phyloP scores from a whole-genome alignment of 257 asterid species.

The Solanum gracilifrons region DNA sequence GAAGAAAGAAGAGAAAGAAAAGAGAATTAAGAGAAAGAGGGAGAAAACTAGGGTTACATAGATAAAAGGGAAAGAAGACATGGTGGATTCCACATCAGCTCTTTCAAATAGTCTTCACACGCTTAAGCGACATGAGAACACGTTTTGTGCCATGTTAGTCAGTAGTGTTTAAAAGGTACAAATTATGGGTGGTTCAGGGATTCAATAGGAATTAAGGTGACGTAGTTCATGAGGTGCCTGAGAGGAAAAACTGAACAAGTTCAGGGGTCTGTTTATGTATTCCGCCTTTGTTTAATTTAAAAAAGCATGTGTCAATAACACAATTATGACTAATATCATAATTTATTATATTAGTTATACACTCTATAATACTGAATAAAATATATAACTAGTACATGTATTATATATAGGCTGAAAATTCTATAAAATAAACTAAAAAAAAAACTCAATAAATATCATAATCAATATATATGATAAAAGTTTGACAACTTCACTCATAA shows the following conservation, averaged over 20 bases:
- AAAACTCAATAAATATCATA: neutral
- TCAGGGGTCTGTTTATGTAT: too few relatives aligned
- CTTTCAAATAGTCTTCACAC: too few relatives aligned
- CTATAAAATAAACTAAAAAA: neutral
- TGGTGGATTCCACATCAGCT: neutral
- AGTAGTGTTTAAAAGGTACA: too few relatives aligned
- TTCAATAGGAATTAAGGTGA: too few relatives aligned
- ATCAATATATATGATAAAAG: neutral
- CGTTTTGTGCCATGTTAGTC: too few relatives aligned
- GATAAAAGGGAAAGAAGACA: neutral
- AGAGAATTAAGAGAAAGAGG: neutral
- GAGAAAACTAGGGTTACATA: neutral
- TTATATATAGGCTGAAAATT: neutral
- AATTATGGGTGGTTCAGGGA: too few relatives aligned
- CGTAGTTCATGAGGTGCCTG: too few relatives aligned
- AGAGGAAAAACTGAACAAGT: too few relatives aligned
- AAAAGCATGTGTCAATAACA: neutral
- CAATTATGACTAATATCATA: neutral
- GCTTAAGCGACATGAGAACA: neutral
- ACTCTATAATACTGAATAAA: neutral
- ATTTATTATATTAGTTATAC: too few relatives aligned
- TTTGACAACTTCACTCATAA: neutral
- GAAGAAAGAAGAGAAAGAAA: neutral
- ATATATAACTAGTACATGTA: neutral
- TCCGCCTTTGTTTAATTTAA: too few relatives aligned